A percentile compares a stretch with the other conserved stretches of the same genome.
phyloP scores from a whole-genome alignment of 768 basidiomycete species.

The Boletus coccyginus region DNA sequence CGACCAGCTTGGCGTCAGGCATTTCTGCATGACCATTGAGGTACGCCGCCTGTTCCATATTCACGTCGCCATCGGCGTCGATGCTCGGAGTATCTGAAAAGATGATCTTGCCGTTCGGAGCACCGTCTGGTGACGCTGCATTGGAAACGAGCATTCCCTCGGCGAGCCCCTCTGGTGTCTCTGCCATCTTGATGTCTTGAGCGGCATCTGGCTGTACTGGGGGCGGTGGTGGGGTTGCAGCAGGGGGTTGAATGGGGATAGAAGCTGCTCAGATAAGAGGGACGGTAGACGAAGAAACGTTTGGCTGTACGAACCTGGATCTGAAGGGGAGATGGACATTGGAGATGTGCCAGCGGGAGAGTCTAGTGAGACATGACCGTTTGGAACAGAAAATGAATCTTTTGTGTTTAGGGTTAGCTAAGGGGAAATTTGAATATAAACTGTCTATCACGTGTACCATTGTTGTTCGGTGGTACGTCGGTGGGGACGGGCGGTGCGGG shows the following conservation, averaged over 20 bases:
- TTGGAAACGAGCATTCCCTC: conserved; percentile 15
- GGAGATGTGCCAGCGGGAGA: conserved; percentile 31
- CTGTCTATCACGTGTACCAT: conserved; percentile 41
- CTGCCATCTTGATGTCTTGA: conserved; percentile 58
- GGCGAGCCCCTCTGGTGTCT: conserved; percentile 20
- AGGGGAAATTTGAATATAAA: conserved; percentile 28
- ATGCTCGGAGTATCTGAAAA: conserved; percentile 26
- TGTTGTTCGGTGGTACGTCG: conserved; percentile 25
- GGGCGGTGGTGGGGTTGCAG: conserved; percentile 46
- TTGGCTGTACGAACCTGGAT: conserved; percentile 46
- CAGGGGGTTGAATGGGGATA: conserved; percentile 43
- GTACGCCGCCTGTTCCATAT: conserved; percentile 25
- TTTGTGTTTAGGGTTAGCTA: conserved; percentile 40
- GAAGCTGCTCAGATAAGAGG: conserved; percentile 37
- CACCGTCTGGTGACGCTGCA: conserved; percentile 12
- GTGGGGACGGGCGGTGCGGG: conserved; percentile 14
- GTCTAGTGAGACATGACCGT: conserved; percentile 56
- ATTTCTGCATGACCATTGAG: conserved; percentile 25
- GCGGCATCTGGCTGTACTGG: conserved; percentile 43
- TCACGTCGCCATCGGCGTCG: conserved; percentile 31
- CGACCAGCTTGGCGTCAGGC: conserved; percentile 6
- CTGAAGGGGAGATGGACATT: conserved; percentile 44
- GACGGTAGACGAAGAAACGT: conserved; percentile 19
- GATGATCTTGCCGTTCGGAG: conserved; percentile 29
- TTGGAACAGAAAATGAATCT: conserved; percentile 45